Evolutionary conservation across 495 filamentous ascomycete species (phyloP).

Genomic region (Neurospora discreta): DNA sequence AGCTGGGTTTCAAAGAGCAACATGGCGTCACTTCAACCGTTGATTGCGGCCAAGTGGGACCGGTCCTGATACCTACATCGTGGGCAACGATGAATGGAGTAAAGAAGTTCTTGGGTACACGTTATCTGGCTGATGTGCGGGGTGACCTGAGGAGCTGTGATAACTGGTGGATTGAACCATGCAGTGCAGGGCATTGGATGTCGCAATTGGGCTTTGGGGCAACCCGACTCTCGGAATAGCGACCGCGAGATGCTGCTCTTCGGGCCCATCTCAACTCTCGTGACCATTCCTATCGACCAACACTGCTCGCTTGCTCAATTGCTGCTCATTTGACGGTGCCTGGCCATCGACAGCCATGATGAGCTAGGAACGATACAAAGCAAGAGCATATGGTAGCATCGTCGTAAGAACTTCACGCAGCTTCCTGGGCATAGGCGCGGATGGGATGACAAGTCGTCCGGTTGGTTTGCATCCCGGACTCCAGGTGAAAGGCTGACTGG

Average conservation of each 20-base stretch:
- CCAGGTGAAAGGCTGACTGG: not conserved
- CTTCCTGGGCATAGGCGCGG: not conserved
- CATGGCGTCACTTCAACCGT: not conserved
- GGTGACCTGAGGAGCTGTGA: not conserved
- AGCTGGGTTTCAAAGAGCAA: not conserved
- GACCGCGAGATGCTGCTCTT: not conserved
- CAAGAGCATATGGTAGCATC: not conserved
- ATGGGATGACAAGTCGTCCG: not conserved
- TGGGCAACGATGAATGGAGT: not conserved
- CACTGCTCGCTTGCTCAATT: not conserved
- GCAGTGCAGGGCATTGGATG: not conserved
- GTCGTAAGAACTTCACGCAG: not conserved
- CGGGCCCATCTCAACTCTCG: not conserved
- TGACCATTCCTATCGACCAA: not conserved
- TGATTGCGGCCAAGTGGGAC: not conserved
- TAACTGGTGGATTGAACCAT: not conserved
- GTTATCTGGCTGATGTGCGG: not conserved
- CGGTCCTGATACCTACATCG: not conserved
- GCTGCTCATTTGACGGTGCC: not conserved
- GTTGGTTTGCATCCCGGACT: not conserved
- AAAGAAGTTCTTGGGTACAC: not conserved
- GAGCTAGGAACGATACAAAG: not conserved
- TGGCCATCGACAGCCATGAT: not conserved
- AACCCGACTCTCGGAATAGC: not conserved
- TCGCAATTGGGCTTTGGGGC: not conserved